Evolutionary conservation across 306 rosid genomes (phyloP).

Genomic region (Vicia villosa): DNA sequence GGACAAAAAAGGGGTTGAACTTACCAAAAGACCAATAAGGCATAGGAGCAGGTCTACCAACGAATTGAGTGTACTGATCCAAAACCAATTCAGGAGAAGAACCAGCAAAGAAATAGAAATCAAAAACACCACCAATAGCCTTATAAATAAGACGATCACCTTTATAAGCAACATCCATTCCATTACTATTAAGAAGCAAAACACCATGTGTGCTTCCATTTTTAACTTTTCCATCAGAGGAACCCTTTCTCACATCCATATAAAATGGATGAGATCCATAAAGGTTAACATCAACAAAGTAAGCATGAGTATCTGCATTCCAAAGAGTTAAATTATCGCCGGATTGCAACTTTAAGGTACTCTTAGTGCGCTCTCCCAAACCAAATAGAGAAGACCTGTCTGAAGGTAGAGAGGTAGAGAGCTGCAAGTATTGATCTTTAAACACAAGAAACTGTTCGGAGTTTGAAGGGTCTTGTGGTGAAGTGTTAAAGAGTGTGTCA

Average conservation of each 20-base stretch:
- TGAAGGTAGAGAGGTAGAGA: constrained; percentile 67
- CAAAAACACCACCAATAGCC: constrained; percentile 76
- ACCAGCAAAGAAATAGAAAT: constrained; percentile 73
- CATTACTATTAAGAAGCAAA: constrained; percentile 69
- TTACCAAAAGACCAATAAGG: constrained; percentile 95
- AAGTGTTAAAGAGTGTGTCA: constrained; percentile 60
- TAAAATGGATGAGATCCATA: constrained; percentile 92
- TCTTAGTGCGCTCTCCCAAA: constrained; percentile 74
- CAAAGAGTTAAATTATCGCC: constrained; percentile 61
- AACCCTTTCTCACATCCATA: constrained; percentile 59
- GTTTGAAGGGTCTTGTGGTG: constrained; percentile 39
- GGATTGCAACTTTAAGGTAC: constrained; percentile 60
- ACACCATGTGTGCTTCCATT: constrained; percentile 77
- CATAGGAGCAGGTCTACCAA: constrained; percentile 84
- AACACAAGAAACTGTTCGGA: constrained; percentile 55
- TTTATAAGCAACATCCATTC: constrained; percentile 69
- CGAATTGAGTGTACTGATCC: constrained; percentile 75
- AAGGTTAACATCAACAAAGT: constrained; percentile 54
- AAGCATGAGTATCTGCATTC: constrained; percentile 56
- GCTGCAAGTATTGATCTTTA: constrained; percentile 75
- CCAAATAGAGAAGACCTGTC: constrained; percentile 61
- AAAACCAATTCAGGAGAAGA: constrained; percentile 66
- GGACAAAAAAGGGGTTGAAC: background rate
- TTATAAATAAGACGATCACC: constrained; percentile 71
- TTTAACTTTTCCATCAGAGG: constrained; percentile 49